A percentile compares a stretch with the other conserved stretches of the same genome.
Conservation (phyloP, 116 monocot species). For the Iris pallida region DNA sequence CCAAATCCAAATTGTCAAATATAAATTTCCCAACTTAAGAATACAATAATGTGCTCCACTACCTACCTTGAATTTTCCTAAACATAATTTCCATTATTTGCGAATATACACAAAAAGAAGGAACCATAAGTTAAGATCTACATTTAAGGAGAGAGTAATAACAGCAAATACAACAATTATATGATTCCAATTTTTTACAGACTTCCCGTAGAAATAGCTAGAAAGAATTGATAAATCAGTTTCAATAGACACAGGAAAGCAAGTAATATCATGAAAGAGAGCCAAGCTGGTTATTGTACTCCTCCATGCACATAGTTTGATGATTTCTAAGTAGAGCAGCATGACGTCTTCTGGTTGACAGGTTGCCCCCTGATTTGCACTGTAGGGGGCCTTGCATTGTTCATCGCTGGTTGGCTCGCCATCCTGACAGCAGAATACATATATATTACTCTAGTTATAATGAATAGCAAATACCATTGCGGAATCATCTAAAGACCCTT, state of each 20-base stretch:
- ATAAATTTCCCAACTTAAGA: no score
- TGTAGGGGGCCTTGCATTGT: constrained; percentile 36
- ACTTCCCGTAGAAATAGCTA: not conserved
- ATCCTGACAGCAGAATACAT: constrained; percentile 28
- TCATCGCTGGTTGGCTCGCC: constrained; percentile 49
- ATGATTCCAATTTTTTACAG: not conserved
- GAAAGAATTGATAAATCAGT: not conserved
- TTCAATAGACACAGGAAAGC: not conserved
- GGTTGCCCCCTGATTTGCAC: constrained; percentile 56
- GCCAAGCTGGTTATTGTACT: not conserved
- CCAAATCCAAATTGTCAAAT: no score
- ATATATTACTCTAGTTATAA: not conserved
- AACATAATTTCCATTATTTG: no score
- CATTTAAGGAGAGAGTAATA: no score
- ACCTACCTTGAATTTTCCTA: no score
- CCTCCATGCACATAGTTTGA: not conserved
- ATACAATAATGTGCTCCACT: no score
- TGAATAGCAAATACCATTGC: not conserved
- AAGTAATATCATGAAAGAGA: not conserved
- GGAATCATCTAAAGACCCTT: no score
- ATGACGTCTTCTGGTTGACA: constrained; percentile 33
- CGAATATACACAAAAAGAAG: no score
- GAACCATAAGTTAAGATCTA: no score
- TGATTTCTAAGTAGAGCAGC: constrained; percentile 36
- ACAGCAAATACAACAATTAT: no score